Conservation (phyloP, 2,329 filamentous ascomycete genomes). For the Scopulariopsis brevicaulis region DNA sequence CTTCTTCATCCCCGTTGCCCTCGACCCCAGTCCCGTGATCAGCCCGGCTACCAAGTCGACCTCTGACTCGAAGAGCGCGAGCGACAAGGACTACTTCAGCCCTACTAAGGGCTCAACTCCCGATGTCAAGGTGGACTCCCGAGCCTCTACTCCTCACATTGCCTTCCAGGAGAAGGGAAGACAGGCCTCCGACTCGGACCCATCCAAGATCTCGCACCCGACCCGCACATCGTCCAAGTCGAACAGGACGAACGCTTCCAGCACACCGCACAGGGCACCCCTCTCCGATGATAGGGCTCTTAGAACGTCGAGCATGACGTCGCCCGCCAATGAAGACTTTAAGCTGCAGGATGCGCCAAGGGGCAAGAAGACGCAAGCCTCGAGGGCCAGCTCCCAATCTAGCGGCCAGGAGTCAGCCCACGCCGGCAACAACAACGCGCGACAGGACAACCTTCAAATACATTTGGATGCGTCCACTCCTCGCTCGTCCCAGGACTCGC, state of each 20-base stretch:
- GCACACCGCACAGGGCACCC: conserved; percentile 17
- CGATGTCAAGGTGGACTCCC: conserved; percentile 23
- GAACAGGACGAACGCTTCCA: conserved; percentile 6
- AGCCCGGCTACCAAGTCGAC: conserved; percentile 42
- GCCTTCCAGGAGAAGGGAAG: conserved; percentile 74
- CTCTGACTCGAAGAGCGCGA: conserved; percentile 29
- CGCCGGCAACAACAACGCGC: conserved; percentile 10
- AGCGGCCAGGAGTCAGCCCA: conserved; percentile 10
- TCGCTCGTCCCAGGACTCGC: conserved; percentile 4
- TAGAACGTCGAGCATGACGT: conserved; percentile 21
- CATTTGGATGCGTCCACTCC: not conserved
- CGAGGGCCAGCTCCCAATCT: conserved; percentile 32
- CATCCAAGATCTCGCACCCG: conserved; percentile 34
- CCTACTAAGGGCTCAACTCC: conserved; percentile 25
- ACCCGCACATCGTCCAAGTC: conserved; percentile 36
- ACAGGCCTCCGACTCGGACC: conserved; percentile 39
- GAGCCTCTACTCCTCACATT: conserved; percentile 69
- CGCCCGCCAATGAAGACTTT: conserved; percentile 46
- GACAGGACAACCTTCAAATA: not conserved
- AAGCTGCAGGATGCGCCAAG: conserved; percentile 74
- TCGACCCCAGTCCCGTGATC: conserved; percentile 56
- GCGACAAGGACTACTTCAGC: conserved; percentile 49
- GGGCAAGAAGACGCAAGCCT: conserved; percentile 34
- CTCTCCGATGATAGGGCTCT: conserved; percentile 25
- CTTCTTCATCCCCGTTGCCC: conserved; percentile 65